These are phyloP conservation scores for Aureobasidium sp. DNA, from an alignment of 2,329 filamentous ascomycete genomes.

Conservation along the genomic window DNA sequence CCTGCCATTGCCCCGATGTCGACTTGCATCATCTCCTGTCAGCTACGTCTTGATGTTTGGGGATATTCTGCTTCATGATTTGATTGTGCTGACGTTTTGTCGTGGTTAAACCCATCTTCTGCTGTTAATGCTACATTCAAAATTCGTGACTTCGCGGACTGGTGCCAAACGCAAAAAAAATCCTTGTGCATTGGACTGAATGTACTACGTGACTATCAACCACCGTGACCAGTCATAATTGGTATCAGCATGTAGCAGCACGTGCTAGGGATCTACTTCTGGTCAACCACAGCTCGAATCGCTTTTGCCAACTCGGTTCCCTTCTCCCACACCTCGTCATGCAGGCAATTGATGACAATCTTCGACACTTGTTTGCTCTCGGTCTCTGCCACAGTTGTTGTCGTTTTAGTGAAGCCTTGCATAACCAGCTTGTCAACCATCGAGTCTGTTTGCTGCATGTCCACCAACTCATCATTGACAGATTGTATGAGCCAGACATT, in stretches of 20 bases:
- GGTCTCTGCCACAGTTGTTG: not conserved
- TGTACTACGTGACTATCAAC: not conserved
- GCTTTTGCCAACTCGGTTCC: not conserved
- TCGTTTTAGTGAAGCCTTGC: not conserved
- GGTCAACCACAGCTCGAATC: not conserved
- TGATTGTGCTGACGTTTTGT: no score
- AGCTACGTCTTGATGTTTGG: no score
- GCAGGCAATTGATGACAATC: not conserved
- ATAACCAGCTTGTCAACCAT: slow-evolving; percentile 46
- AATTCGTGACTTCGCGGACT: no score
- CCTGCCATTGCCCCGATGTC: not conserved
- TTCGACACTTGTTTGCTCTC: not conserved
- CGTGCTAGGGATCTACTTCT: not conserved
- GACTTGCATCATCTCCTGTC: no score
- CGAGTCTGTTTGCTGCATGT: slow-evolving; percentile 50
- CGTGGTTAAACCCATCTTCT: no score
- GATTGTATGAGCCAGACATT: slow-evolving; percentile 41
- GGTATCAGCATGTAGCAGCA: not conserved
- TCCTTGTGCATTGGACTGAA: no score
- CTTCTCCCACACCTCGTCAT: slow-evolving; percentile 4
- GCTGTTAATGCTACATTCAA: no score
- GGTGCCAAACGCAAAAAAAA: no score
- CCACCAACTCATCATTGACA: slow-evolving; percentile 42
- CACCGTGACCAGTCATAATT: not conserved
- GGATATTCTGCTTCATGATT: no score